Evolutionary conservation across 176 grass and related monocot species (phyloP).

Genomic region (sorghum (Sorghum bicolor)): Sorghum_bicolor_NCBIv3 NC_012871.2:56052501-56053000

Average conservation of each 20-base stretch:
- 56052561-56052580: conserved; percentile 71
- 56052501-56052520: conserved; percentile 56
- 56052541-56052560: conserved; percentile 43
- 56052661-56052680: conserved; percentile 27
- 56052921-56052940: conserved; percentile 68
- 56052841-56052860: conserved; percentile 85
- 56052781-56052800: conserved; percentile 77
- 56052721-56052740: conserved; percentile 24
- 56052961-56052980: conserved; percentile 53
- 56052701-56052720: conserved; percentile 36
- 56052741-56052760: conserved; percentile 40
- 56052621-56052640: conserved; percentile 49
- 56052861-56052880: conserved; percentile 63
- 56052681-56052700: conserved; percentile 38
- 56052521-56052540: conserved; percentile 18
- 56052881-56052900: conserved; percentile 65
- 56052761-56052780: conserved; percentile 62
- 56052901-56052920: conserved; percentile 68
- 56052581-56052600: conserved; percentile 30
- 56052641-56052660: conserved; percentile 63
- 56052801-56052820: conserved; percentile 81
- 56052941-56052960: conserved; percentile 41
- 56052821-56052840: conserved; percentile 87
- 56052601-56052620: conserved; percentile 21
- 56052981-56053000: conserved; percentile 43